A percentile compares a stretch with the other conserved stretches of the same genome.
Evolutionary conservation across 139 green algal genomes (phyloP).

Genomic region (Nannochloris sp.): DNA sequence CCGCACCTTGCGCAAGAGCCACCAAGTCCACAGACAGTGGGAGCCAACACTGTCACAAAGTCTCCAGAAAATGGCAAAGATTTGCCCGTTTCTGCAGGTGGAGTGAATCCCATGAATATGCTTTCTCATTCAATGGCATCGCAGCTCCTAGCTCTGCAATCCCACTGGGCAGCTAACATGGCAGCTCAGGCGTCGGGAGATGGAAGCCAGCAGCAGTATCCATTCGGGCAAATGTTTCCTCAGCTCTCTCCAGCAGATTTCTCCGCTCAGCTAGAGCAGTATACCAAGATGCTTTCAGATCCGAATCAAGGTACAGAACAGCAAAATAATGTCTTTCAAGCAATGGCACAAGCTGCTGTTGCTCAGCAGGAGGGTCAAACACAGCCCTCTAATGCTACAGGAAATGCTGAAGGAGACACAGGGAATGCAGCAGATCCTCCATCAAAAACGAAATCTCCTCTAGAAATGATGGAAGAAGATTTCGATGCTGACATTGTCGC

Average conservation of each 20-base stretch:
- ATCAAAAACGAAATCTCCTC: not conserved
- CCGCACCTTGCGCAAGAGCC: not conserved
- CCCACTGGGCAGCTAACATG: slow-evolving; percentile 6
- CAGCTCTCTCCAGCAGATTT: slow-evolving; percentile 17
- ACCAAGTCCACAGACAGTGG: not conserved
- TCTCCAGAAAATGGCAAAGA: not conserved
- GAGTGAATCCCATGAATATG: slow-evolving; percentile 23
- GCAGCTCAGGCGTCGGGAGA: slow-evolving; percentile 2
- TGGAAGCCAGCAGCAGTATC: not conserved
- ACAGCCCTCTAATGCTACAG: too few species aligned
- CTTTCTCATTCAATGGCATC: slow-evolving; percentile 27
- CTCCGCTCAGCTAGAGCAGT: slow-evolving; percentile 17
- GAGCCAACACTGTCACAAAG: slow-evolving; percentile 6
- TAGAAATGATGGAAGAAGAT: slow-evolving; percentile 7
- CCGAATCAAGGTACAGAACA: slow-evolving; percentile 11
- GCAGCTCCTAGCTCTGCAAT: slow-evolving; percentile 22
- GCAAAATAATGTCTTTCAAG: not conserved
- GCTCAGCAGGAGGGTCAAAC: too few species aligned
- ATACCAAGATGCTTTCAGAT: not conserved
- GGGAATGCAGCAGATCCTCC: not conserved
- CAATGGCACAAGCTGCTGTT: too few species aligned
- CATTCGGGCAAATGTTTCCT: not conserved
- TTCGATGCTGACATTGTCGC: slow-evolving; percentile 3
- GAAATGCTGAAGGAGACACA: not conserved
- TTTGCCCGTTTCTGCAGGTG: not conserved